Evolutionary conservation across 148 eudicot genomes (phyloP), one percentile per base, ranked within the genome.

Genomic region (Chenopodium formosanum): DNA sequence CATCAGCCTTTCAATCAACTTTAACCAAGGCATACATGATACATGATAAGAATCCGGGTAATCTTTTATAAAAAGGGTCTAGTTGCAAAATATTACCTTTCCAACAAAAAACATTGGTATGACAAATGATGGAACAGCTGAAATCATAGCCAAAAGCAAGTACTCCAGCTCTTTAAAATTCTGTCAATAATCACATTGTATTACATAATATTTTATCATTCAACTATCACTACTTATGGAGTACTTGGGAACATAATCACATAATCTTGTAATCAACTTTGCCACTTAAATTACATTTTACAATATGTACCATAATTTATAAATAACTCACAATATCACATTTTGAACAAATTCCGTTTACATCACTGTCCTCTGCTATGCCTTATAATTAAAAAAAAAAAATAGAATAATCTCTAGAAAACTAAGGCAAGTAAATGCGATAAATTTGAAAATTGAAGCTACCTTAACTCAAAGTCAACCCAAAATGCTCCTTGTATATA

Each of bases 121-220:
- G 22, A 85, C 74, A 66, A 96, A 92, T 44, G 99, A 91, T 47
- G 99, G 99, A 12, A 91, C 81, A 50, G 92, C 98, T 23, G 98
- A 96, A 89, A 94, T 83, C 88, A 94, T 87, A 76, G 91, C 99
- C 86, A 94, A 76, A 60, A 91, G 80, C 81, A 96, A 88, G 87
- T 96, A 96, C 80, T 96, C 99, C 86, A 89, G 88, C 87, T 96
- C 99, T 53, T 85, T 91, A 82, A 96, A 96, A 77, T 87, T 89
- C 99, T 96, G 95, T 70, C 67, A 82, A 89, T 83, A 13, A 79
- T 46, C 78, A 76, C 20, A 81, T n/a, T 25, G 16, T 65, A 80
- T 25, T 14, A 10, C 12, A 80, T 67, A 56, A 84, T 8, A 79
- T 83, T 29, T 20, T n/a, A 69, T 66, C 62, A 82, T 40, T 20